Conservation (phyloP, 352 stramenopile genomes). For the Phytophthora rubi region DNA sequence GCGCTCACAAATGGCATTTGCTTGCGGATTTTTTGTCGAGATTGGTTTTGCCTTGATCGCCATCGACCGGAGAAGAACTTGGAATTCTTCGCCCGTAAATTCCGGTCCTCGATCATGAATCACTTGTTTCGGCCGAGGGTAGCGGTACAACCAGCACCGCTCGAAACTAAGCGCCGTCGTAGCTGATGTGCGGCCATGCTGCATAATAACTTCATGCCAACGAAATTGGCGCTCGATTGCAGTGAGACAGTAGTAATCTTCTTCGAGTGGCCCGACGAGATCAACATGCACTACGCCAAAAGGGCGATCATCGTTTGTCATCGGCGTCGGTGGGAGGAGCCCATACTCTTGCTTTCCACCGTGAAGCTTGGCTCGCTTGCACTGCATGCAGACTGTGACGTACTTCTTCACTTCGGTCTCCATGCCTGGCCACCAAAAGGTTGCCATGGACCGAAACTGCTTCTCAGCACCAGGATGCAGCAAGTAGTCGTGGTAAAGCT, state of each 20-base stretch:
- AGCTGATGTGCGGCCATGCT: neutral
- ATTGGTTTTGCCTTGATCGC: neutral
- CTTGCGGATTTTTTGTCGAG: slow-evolving; percentile 6
- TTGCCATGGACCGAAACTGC: neutral
- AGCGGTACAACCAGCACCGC: slow-evolving; percentile 2
- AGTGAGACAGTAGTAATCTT: neutral
- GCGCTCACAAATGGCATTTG: slow-evolving; percentile 14
- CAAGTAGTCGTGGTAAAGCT: no score
- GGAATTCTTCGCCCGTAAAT: slow-evolving; percentile 16
- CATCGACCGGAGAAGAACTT: neutral
- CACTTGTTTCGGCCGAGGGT: slow-evolving; percentile 5
- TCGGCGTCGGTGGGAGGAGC: neutral
- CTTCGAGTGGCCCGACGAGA: neutral
- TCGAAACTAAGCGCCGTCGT: slow-evolving; percentile 2
- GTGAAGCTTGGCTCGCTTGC: slow-evolving; percentile 3
- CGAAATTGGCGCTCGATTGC: slow-evolving; percentile 6
- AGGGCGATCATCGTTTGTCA: neutral
- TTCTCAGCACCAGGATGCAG: no score
- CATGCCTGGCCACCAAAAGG: slow-evolving; percentile 21
- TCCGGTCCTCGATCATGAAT: slow-evolving; percentile 9
- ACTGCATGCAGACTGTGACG: neutral
- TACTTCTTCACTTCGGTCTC: slow-evolving; percentile 2
- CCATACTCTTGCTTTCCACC: slow-evolving; percentile 10
- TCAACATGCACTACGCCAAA: slow-evolving; percentile 9
- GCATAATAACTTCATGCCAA: slow-evolving; percentile 10